Conservation (phyloP, 805 yeast species). For the Hanseniaspora hatyaiensis region DNA sequence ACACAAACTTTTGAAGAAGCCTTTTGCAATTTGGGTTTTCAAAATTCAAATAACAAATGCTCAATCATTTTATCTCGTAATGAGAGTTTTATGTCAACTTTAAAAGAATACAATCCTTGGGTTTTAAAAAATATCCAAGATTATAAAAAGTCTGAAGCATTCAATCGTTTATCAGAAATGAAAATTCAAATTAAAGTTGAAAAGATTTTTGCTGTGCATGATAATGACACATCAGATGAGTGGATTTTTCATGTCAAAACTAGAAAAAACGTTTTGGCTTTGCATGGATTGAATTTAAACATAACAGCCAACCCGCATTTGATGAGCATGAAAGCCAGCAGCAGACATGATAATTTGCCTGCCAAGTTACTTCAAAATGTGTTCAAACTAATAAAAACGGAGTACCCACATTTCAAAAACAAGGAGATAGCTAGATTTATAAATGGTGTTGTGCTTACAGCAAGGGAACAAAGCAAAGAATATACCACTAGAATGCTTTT, state of each 20-base stretch:
- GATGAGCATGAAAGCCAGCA: slow-evolving; percentile 11
- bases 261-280: background rate
- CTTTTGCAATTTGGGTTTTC: slow-evolving; percentile 3
- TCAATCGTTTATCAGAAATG: background rate
- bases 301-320: background rate
- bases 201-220: background rate
- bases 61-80: background rate
- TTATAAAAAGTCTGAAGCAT: slow-evolving; percentile 3
- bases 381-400: background rate
- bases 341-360: slow-evolving; percentile 6
- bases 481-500: background rate
- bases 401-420: background rate
- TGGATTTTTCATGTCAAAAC: background rate
- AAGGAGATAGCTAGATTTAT: slow-evolving; percentile 4
- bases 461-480: background rate
- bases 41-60: background rate
- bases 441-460: background rate
- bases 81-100: background rate
- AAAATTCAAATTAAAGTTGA: slow-evolving; percentile 3
- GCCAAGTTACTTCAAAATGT: background rate
- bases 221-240: background rate
- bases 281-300: background rate
- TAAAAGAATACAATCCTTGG: background rate
- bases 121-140: slow-evolving; percentile 8
- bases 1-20: background rate